Percentiles rank a stretch among this genome's conserved stretches.
phyloP scores from a whole-genome alignment of 331 rosid species.

The Dryas integrifolia region DNA sequence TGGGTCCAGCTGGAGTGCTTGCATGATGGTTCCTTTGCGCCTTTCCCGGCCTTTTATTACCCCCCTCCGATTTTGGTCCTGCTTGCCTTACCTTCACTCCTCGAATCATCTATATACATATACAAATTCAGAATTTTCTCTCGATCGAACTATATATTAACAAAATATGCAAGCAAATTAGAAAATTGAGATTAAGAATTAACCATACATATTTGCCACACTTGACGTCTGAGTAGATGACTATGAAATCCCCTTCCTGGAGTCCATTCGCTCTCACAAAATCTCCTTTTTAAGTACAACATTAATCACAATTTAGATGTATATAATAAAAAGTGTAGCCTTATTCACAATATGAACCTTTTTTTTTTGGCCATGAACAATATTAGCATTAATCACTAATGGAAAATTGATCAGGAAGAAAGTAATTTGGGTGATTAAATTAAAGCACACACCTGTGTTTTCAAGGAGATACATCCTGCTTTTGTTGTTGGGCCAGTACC shows the following conservation, averaged over 20 bases:
- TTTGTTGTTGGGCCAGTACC: slow-evolving; percentile 99
- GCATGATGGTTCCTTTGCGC: slow-evolving; percentile 65
- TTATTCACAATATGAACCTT: too few relatives aligned
- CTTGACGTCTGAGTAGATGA: slow-evolving; percentile 83
- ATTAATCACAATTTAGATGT: not conserved
- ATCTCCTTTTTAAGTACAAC: slow-evolving; percentile 50
- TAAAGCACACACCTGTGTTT: slow-evolving; percentile 66
- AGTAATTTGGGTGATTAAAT: not conserved
- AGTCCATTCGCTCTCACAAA: slow-evolving; percentile 98
- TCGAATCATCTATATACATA: slow-evolving; percentile 66
- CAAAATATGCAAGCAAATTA: not conserved
- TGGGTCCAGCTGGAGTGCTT: slow-evolving; percentile 25
- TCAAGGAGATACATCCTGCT: slow-evolving; percentile 99
- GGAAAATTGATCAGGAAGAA: not conserved
- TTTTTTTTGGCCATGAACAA: too few relatives aligned
- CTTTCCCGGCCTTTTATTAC: slow-evolving; percentile 56
- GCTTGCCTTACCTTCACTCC: slow-evolving; percentile 92
- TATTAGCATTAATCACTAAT: too few relatives aligned
- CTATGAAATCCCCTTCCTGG: slow-evolving; percentile 97
- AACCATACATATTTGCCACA: slow-evolving; percentile 76
- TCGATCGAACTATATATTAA: not conserved
- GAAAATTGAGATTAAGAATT: too few relatives aligned
- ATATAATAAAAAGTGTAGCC: too few relatives aligned
- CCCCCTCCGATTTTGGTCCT: slow-evolving; percentile 58
- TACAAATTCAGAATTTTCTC: not conserved